phyloP scores from a whole-genome alignment of 345 rosid genomes.

The Bruguiera sexangula region DNA sequence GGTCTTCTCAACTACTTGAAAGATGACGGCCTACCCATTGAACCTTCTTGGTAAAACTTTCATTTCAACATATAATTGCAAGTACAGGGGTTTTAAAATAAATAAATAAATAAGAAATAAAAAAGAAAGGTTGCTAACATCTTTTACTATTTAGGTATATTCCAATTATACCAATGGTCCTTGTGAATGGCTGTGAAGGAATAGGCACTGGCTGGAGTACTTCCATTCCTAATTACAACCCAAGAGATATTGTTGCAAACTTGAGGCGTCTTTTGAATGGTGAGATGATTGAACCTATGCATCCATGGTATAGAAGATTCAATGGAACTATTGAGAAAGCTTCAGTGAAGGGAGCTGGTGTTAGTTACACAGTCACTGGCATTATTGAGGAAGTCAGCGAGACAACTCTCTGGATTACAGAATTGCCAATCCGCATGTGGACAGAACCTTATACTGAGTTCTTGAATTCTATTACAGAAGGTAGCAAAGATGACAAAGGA shows the following conservation, averaged over 20 bases:
- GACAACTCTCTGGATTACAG: constrained; percentile 62
- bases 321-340: constrained; percentile 77
- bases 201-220: constrained; percentile 99
- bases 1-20: constrained; percentile 71
- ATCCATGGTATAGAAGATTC: constrained; percentile 95
- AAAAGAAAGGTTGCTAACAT: background rate
- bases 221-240: constrained; percentile 79
- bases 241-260: constrained; percentile 78
- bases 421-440: constrained; percentile 90
- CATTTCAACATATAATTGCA: background rate
- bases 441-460: constrained; percentile 77
- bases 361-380: constrained; percentile 61
- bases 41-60: constrained; percentile 76
- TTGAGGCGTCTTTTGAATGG: constrained; percentile 62
- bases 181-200: constrained; percentile 96
- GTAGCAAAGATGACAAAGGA: constrained; percentile 26
- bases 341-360: constrained; percentile 64
- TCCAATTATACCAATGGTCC: constrained; percentile 81
- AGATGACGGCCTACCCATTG: constrained; percentile 86
- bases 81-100: background rate
- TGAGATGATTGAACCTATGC: constrained; percentile 83
- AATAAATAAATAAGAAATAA: background rate
- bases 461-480: constrained; percentile 38
- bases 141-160: constrained; percentile 57
- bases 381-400: constrained; percentile 62